A percentile compares a stretch with the other conserved stretches of the same genome.
Conservation (phyloP, 306 rosid genomes). For the Acmispon strigosus region DNA sequence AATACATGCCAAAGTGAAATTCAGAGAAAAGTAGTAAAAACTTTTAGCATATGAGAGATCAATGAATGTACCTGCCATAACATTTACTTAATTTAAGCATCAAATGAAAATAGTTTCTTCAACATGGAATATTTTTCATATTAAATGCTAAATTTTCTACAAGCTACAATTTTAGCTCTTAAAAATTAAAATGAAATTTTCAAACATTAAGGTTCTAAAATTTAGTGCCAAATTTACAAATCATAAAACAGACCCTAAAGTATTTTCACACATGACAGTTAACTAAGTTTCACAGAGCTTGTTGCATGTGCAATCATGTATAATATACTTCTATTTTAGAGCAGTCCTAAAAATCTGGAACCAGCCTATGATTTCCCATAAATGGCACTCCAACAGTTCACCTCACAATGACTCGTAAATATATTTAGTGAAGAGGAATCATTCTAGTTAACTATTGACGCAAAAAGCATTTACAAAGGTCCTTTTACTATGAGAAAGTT, state of each 20-base stretch:
- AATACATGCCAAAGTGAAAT: neutral
- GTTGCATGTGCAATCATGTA: neutral
- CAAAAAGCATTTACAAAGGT: constrained; percentile 2
- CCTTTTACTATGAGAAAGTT: neutral
- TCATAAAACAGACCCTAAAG: neutral
- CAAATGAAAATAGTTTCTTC: neutral
- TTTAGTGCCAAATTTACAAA: neutral
- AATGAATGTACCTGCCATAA: neutral
- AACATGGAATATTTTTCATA: neutral
- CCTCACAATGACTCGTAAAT: neutral
- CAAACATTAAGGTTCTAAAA: neutral
- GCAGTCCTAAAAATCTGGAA: neutral
- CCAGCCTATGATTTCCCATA: constrained; percentile 1
- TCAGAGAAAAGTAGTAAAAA: neutral
- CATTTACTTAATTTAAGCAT: neutral
- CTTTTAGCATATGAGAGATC: neutral
- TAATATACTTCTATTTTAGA: neutral
- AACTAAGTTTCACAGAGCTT: neutral
- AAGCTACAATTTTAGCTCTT: neutral
- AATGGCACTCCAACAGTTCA: neutral
- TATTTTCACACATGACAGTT: neutral
- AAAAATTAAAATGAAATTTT: neutral
- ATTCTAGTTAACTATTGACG: neutral
- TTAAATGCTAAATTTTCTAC: neutral
- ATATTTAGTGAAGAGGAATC: neutral